phyloP scores from a whole-genome alignment of 805 yeast species.

The Isabelozyma heimii region DNA sequence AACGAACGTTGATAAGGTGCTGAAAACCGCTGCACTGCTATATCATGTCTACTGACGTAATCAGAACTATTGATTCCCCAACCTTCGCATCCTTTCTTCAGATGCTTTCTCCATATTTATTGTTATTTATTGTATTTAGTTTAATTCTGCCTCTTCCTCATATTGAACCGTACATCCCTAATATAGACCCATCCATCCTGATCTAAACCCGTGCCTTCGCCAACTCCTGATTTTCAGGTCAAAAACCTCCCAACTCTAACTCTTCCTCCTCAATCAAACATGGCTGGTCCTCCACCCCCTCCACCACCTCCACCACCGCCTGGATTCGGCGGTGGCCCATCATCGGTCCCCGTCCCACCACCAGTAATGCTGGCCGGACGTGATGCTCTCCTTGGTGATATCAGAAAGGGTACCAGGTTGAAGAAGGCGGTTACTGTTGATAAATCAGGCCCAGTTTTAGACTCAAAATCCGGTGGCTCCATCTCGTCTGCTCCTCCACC shows the following conservation, averaged over 20 bases:
- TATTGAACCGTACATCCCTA: neutral
- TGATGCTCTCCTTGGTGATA: slow-evolving; percentile 70
- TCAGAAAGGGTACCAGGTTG: slow-evolving; percentile 54
- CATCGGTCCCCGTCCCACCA: slow-evolving; percentile 18
- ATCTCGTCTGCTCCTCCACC: slow-evolving; percentile 18
- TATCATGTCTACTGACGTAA: too few relatives aligned
- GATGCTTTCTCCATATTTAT: neutral
- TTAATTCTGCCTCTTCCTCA: too few relatives aligned
- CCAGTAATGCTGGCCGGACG: slow-evolving; percentile 26
- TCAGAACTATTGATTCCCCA: too few relatives aligned
- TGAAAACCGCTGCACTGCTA: neutral
- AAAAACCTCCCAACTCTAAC: neutral
- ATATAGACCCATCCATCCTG: neutral
- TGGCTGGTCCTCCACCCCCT: slow-evolving; percentile 32
- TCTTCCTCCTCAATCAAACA: slow-evolving; percentile 3
- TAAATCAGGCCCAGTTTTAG: slow-evolving; percentile 59
- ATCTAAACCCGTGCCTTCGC: neutral
- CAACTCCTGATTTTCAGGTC: neutral
- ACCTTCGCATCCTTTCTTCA: too few relatives aligned
- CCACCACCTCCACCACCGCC: slow-evolving; percentile 22
- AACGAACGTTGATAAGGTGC: neutral
- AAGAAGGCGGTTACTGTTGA: slow-evolving; percentile 45
- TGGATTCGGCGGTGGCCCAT: slow-evolving; percentile 4
- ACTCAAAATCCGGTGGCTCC: slow-evolving; percentile 24
- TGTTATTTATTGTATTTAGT: neutral